These are phyloP conservation scores for Helichrysum umbraculigerum DNA, from an alignment of 129 eudicot genomes.

Conservation along the genomic window DNA sequence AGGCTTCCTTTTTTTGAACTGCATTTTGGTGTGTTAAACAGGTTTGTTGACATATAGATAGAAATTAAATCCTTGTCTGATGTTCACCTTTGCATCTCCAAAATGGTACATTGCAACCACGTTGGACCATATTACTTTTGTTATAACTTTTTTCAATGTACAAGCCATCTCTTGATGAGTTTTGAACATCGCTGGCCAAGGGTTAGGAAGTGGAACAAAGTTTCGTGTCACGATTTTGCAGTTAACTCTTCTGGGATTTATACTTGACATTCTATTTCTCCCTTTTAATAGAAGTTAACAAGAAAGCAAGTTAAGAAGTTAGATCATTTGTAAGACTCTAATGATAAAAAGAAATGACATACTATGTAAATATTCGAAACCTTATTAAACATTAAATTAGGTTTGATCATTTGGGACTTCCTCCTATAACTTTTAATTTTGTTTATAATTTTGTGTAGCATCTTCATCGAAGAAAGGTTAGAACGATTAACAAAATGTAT, in stretches of 20 bases:
- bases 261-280: background rate
- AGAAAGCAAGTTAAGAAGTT: conserved; percentile 1
- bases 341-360: background rate
- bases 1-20: conserved; percentile 93
- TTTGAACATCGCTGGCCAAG: background rate
- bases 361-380: background rate
- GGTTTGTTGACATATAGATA: conserved; percentile 39
- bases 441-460: conserved; percentile 48
- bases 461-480: conserved; percentile 87
- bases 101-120: conserved; percentile 7
- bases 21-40: conserved; percentile 91
- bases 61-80: background rate
- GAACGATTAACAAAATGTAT: conserved; percentile 73
- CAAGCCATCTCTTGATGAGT: background rate
- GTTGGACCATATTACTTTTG: background rate
- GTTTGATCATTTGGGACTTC: conserved; percentile 6
- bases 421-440: background rate
- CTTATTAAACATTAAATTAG: background rate
- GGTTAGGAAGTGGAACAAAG: background rate
- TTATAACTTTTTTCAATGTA: background rate
- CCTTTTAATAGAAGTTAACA: background rate
- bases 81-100: conserved; percentile 15
- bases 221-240: background rate
- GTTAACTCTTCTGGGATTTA: background rate
- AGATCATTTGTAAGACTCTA: background rate